These are phyloP conservation scores for Zangia roseola DNA, from an alignment of 768 basidiomycete genomes.

Conservation along the genomic window DNA sequence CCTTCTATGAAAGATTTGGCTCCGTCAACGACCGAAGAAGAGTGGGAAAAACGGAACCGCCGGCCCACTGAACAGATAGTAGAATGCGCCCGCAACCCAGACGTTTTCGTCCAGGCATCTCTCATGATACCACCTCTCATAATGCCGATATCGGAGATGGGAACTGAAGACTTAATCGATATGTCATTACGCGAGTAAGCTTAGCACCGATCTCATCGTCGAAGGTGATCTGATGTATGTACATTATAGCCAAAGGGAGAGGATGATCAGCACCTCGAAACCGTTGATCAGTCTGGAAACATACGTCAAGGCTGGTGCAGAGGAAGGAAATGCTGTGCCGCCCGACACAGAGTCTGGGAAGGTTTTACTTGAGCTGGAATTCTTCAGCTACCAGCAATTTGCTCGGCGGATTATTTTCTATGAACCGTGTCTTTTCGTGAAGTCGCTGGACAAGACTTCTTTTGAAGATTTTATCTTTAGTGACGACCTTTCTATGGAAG, in stretches of 20 bases:
- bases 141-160: neutral
- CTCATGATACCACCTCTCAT: neutral
- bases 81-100: neutral
- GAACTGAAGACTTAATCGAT: constrained; percentile 19
- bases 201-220: neutral
- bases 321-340: neutral
- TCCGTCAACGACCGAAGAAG: neutral
- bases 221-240: neutral
- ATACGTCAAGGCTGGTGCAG: neutral
- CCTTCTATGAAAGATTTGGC: neutral
- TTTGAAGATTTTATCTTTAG: constrained; percentile 33
- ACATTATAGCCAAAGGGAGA: constrained; percentile 10
- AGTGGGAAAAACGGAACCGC: neutral
- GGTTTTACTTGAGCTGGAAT: neutral
- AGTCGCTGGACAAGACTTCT: constrained; percentile 31
- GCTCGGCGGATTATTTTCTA: constrained; percentile 31
- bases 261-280: neutral
- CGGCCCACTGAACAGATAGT: neutral
- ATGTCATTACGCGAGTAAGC: constrained; percentile 12
- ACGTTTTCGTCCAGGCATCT: neutral
- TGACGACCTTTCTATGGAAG: constrained; percentile 29
- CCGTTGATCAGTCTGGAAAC: constrained; percentile 3
- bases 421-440: constrained; percentile 27
- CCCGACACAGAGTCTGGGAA: neutral
- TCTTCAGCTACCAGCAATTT: constrained; percentile 21